Percentiles rank a stretch among this genome's conserved stretches.
phyloP scores from a whole-genome alignment of 2,329 filamentous ascomycete genomes.

The Phyllosticta capitalensis region DNA sequence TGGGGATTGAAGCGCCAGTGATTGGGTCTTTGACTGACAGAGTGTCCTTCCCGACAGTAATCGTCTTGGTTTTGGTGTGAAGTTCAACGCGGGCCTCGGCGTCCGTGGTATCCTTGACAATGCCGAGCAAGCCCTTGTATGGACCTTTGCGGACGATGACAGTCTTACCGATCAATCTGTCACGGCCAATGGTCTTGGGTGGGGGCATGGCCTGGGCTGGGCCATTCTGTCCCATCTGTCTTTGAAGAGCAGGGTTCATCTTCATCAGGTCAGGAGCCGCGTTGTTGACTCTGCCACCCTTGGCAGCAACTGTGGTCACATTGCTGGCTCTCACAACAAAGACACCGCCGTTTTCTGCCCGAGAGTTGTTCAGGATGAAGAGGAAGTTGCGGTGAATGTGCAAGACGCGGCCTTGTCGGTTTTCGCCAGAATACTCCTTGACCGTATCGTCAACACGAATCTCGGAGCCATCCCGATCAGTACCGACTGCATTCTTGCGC shows the following conservation, averaged over 20 bases:
- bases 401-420: slow-evolving; percentile 77
- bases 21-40: slow-evolving; percentile 75
- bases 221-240: slow-evolving; percentile 46
- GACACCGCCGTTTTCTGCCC: slow-evolving; percentile 78
- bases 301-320: slow-evolving; percentile 85
- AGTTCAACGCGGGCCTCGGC: slow-evolving; percentile 80
- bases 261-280: slow-evolving; percentile 71
- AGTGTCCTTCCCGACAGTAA: slow-evolving; percentile 72
- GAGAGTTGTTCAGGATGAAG: slow-evolving; percentile 77
- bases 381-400: slow-evolving; percentile 91
- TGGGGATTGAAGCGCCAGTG: slow-evolving; percentile 69
- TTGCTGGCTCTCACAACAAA: slow-evolving; percentile 81
- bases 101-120: slow-evolving; percentile 91
- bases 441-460: slow-evolving; percentile 88
- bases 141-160: slow-evolving; percentile 79
- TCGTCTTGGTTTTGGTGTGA: slow-evolving; percentile 86
- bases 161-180: slow-evolving; percentile 81
- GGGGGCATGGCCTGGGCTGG: slow-evolving; percentile 47
- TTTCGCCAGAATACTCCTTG: slow-evolving; percentile 79
- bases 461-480: slow-evolving; percentile 86
- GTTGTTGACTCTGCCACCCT: slow-evolving; percentile 68
- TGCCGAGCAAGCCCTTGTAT: slow-evolving; percentile 87
- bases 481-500: slow-evolving; percentile 77
- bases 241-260: slow-evolving; percentile 87
- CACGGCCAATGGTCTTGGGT: slow-evolving; percentile 64